Evolutionary conservation across 345 rosid genomes (phyloP), one percentile per base, ranked within the genome.

Genomic region (Acer negundo): DNA sequence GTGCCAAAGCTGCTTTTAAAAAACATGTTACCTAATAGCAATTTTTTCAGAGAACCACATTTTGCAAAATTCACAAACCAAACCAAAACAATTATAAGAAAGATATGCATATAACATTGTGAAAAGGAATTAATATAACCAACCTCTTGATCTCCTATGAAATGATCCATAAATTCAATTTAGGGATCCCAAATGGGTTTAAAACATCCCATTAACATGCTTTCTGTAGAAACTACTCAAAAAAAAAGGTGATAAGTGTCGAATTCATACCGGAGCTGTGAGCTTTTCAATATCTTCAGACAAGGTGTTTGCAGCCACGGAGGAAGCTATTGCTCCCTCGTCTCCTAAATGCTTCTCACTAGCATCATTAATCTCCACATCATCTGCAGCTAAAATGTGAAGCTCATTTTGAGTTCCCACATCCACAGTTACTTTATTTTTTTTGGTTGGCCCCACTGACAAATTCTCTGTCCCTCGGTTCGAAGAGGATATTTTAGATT

Each of bases 401-500:
- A 68, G 13, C 22, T 12, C 80, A 70, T 56, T 72, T 79, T 71
- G 80, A 69, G 61, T 38, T 71, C 23, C 28, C 3, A 47, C 62
- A 61, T 70, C 79, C 62, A 73, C 51, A 4, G 53, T 56, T 53
- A 58, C 67, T 63, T 68, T 58, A 55, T 22, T 49, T 65, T 78
- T 76, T 62, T 70, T 22, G 31, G 20, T 10, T 6, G 66, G 58
- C 46, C 67, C 69, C 13, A 38, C 69, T 15, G 74, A 53, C 10
- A 64, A 67, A 12, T 22, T 77, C 62, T 69, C 75, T 28, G 24
- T 49, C 35, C 76, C 66, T 38, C 19, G 66, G 10, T 74, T 72
- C 51, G 78, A 64, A 51, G 81, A 66, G 67, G 74, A 51, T 51
- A 70, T 3, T 68, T 83, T 85, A 67, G 81, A 83, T 16, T 75